Base-by-base conservation (phyloP, 2,329 filamentous ascomycete genomes). In the Alternaria incomplexa region DNA sequence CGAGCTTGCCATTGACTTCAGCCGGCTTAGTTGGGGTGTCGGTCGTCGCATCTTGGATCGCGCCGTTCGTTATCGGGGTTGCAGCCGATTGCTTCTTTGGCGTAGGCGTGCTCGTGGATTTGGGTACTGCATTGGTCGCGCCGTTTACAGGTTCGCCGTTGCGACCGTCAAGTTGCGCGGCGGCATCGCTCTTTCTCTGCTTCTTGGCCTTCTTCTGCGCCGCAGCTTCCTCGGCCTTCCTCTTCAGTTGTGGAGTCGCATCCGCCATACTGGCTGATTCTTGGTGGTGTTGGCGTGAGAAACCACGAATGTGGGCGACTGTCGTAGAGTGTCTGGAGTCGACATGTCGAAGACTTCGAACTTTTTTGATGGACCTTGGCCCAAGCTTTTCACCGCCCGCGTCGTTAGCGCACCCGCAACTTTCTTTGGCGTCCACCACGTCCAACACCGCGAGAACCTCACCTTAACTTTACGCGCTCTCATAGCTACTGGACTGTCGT, bases 351-450 rank as follows among this genome's bases (percentile, higher is more conserved):
- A 20, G 44, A n/a, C 36, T 40, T 43, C 53, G 48, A 50, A 61
- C 59, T 65, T 70, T 70, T 70, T 76, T 73, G 66, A 69, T 65
- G 51, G 57, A 51, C 26, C 51, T 25, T 66, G 73, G 74, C 65
- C 73, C 73, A 64, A 77, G 76, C 69, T 72, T 66, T 66, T 73
- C 70, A 77, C 73, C 76, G 75, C 74, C 74, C 66, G 68, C 65
- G 59, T 65, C 55, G 58, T 69, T 73, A 73, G 70, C 72, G 68
- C 64, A 59, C 56, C 56, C 58, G 52, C 64, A 69, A 77, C 74
- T 77, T 79, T 78, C 75, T 79, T 79, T 75, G 28, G 54, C 65
- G 67, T 69, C 58, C 28, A 63, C 66, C 55, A 66, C 58, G 61
- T 63, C 62, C 44, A 64, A 62, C 63, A 60, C 63, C 52, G 45